Evolutionary conservation across 176 grass and related monocot species (phyloP), one percentile per base, ranked within the genome.

Genomic region (Coix lacrymajobi): DNA sequence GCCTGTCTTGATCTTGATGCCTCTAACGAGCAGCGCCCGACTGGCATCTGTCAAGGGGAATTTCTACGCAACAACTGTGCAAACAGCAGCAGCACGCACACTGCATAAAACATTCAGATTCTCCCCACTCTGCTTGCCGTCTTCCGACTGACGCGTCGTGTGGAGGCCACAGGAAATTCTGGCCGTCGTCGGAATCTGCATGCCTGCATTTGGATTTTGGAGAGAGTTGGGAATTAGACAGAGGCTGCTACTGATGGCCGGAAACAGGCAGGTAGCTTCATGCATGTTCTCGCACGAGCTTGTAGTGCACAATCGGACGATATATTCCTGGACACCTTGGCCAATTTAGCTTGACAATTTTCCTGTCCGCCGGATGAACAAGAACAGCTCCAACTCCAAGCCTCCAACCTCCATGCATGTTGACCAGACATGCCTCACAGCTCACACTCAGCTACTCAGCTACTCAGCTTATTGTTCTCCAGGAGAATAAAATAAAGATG

Each of bases 31-130:
- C 62, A 63, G 52, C 51, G 54, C 62, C 43, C 1, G 4, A 1
- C 6, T 32, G 43, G 45, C 63, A 41, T 45, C 7, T 72, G 40
- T 28, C 41, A 30, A 29, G 57, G 73, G 57, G 69, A 78, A 48
- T 72, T 78, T 72, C 25, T 62, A 72, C 40, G 49, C 69, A 49
- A 49, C 25, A 24, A n/a, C 25, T 65, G 69, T 52, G 73, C 40
- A 24, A 48, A 17, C 19, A 30, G 69, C 43, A 77, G 10, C 63
- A 76, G 64, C 57, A 4, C 44, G 22, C 20, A 52, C 64, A 44
- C 54, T 69, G 65, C 83, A 56, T 31, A 56, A 83, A 85, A 71
- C 66, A 72, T 78, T 82, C 83, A 82, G 66, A 81, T 79, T 90
- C 83, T n/a, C 69, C 6, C 60, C 16, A 5, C 43, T 56, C n/a